A percentile compares a stretch with the other conserved stretches of the same genome.
These are phyloP conservation scores for Crithidia thermophila DNA, from an alignment of 208 protist species.

Conservation along the genomic window DNA sequence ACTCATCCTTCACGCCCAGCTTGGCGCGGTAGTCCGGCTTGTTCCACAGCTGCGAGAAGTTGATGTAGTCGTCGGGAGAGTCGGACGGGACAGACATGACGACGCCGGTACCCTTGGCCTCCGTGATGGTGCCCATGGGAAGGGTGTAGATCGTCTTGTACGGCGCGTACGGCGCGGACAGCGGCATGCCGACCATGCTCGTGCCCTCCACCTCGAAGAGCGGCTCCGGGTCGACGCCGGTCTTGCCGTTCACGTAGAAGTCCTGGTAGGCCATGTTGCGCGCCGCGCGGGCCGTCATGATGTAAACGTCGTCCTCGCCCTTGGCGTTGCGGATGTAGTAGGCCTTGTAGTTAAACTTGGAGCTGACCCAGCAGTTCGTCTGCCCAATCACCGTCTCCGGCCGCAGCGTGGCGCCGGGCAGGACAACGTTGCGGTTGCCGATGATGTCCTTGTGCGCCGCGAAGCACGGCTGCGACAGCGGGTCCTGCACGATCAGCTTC, in stretches of 20 bases:
- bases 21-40: constrained; percentile 95
- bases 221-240: constrained; percentile 51
- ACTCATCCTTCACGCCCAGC: constrained; percentile 95
- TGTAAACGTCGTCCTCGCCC: constrained; percentile 91
- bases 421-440: constrained; percentile 85
- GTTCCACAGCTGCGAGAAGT: constrained; percentile 95
- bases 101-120: constrained; percentile 98
- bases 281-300: constrained; percentile 96
- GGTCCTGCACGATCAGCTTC: constrained; percentile 95
- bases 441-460: constrained; percentile 63
- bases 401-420: constrained; percentile 98
- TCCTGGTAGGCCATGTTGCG: constrained; percentile 97
- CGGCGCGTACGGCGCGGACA: constrained; percentile 90
- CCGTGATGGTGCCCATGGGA: constrained; percentile 98
- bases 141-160: constrained; percentile 97
- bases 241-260: constrained; percentile 88
- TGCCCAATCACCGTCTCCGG: constrained; percentile 99
- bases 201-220: constrained; percentile 93
- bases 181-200: constrained; percentile 94
- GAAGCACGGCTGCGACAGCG: constrained; percentile 71
- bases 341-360: constrained; percentile 96
- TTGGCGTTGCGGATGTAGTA: constrained; percentile 86
- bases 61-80: constrained; percentile 99
- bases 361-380: constrained; percentile 99
- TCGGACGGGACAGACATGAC: constrained; percentile 99